Conservation (phyloP, 495 filamentous ascomycete genomes). For the Penicillium steckii region DNA sequence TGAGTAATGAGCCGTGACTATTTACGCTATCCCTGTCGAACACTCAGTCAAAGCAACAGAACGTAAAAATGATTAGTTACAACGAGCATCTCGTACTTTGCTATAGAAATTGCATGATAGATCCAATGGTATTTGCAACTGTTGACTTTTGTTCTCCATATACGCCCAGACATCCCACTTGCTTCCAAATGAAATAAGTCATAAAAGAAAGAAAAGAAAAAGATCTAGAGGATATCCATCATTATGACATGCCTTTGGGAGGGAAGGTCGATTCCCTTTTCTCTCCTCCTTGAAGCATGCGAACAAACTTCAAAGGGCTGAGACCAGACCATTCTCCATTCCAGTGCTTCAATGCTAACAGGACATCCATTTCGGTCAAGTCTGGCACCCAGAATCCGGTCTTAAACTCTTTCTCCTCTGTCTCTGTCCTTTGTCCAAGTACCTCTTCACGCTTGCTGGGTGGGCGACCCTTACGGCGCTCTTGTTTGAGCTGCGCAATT, state of each 20-base stretch:
- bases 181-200: conserved; percentile 6
- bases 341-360: conserved; percentile 56
- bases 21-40: too few species aligned
- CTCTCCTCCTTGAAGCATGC: conserved; percentile 56
- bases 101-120: too few species aligned
- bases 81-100: too few species aligned
- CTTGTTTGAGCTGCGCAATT: conserved; percentile 66
- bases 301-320: conserved; percentile 59
- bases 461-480: conserved; percentile 79
- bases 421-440: conserved; percentile 64
- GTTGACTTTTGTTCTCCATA: conserved; percentile 14
- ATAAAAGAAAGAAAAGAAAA: conserved; percentile 11
- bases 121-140: background rate
- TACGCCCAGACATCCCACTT: conserved; percentile 26
- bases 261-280: conserved; percentile 64
- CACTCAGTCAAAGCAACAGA: too few species aligned
- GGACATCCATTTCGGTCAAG: conserved; percentile 50
- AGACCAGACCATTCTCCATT: conserved; percentile 62
- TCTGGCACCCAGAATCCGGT: conserved; percentile 81
- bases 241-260: conserved; percentile 59
- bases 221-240: conserved; percentile 7
- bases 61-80: too few species aligned
- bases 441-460: conserved; percentile 73
- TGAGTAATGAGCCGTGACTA: too few species aligned
- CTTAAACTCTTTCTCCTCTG: conserved; percentile 76